A percentile compares a stretch with the other conserved stretches of the same genome.
phyloP scores from a whole-genome alignment of 2,329 filamentous ascomycete species.

The Rosellinia necatrix region DNA sequence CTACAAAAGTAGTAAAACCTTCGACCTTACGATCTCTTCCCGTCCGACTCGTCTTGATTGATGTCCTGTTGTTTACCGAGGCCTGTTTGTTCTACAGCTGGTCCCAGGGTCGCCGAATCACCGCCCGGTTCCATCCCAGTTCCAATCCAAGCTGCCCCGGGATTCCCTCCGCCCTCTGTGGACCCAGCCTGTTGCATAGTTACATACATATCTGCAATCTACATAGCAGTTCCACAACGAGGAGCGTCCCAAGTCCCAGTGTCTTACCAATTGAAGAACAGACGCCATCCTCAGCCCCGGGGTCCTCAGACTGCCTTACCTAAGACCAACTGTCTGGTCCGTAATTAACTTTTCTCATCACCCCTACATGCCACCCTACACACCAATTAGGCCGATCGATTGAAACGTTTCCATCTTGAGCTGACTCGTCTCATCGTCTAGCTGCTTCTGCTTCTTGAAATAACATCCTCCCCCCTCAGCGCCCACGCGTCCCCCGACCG shows the following conservation, averaged over 20 bases:
- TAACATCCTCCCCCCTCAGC: neutral
- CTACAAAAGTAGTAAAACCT: neutral
- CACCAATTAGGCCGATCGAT: slow-evolving; percentile 25
- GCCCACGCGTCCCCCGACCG: slow-evolving; percentile 6
- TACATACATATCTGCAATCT: neutral
- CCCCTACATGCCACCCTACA: too few relatives aligned
- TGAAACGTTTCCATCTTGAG: slow-evolving; percentile 11
- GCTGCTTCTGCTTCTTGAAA: slow-evolving; percentile 9
- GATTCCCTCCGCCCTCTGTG: neutral
- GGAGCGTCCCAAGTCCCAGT: slow-evolving; percentile 20
- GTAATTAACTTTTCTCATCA: slow-evolving; percentile 26
- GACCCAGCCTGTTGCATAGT: neutral
- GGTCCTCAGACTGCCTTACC: too few relatives aligned
- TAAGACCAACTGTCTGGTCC: slow-evolving; percentile 19
- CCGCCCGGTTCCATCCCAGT: too few relatives aligned
- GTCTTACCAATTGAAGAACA: slow-evolving; percentile 12
- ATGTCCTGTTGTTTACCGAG: neutral
- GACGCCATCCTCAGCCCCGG: slow-evolving; percentile 4
- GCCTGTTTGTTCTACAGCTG: neutral
- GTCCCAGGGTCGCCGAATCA: neutral
- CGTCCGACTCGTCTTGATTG: neutral
- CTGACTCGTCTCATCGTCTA: slow-evolving; percentile 28
- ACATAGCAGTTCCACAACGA: slow-evolving; percentile 11
- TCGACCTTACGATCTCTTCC: neutral
- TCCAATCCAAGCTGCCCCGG: neutral